Evolutionary conservation across 331 rosid species (phyloP).

Genomic region (Pyracantha coccinea): DNA sequence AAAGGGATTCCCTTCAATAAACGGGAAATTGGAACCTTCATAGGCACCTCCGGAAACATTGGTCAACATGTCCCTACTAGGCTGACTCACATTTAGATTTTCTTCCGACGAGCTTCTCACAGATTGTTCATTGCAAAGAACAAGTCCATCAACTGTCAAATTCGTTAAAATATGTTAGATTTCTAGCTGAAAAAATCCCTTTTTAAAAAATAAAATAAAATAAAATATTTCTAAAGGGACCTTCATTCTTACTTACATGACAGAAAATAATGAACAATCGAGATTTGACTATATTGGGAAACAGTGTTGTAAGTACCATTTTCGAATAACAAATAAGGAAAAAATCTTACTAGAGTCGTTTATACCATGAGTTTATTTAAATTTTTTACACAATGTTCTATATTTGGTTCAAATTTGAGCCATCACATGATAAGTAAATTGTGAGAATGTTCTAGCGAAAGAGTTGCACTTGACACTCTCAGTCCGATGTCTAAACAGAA

Average conservation of each 20-base stretch:
- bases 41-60: conserved; percentile 60
- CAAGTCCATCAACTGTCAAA: conserved; percentile 84
- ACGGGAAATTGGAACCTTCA: conserved; percentile 68
- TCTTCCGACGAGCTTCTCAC: conserved; percentile 46
- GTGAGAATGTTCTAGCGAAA: not conserved
- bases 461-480: not conserved
- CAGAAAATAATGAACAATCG: not conserved
- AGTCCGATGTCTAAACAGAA: not conserved
- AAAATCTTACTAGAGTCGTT: not conserved
- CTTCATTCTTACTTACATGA: not conserved
- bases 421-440: not conserved
- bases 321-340: not conserved
- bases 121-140: conserved; percentile 74
- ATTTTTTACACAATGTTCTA: not conserved
- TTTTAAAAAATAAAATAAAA: not conserved
- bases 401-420: not conserved
- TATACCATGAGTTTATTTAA: not conserved
- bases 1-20: conserved; percentile 76
- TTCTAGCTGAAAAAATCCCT: conserved; percentile 12
- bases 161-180: conserved; percentile 21
- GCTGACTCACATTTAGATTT: conserved; percentile 38
- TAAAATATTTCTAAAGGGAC: not conserved
- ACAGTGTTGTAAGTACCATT: not conserved
- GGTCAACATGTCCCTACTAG: conserved; percentile 31
- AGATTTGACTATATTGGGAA: not conserved